Conservation (phyloP, 2,329 filamentous ascomycete genomes). For the Trichoderma harzianum region DNA sequence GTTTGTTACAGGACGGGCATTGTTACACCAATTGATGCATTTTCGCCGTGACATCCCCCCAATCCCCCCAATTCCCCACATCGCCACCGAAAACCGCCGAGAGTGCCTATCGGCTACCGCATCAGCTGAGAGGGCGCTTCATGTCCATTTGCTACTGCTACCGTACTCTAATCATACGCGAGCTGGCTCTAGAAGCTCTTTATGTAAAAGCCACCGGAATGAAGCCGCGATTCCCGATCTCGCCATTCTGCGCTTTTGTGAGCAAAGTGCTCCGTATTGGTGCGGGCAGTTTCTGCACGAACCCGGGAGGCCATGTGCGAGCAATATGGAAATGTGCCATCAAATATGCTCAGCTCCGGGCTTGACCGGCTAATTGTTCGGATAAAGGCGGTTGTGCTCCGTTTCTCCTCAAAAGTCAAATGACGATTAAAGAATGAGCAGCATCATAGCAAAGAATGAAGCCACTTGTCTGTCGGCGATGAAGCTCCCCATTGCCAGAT, state of each 20-base stretch:
- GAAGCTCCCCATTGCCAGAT: not conserved
- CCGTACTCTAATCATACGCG: too few species aligned
- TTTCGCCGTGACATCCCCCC: not conserved
- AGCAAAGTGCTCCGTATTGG: not conserved
- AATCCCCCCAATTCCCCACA: not conserved
- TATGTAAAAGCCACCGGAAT: slow-evolving; percentile 8
- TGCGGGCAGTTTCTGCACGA: not conserved
- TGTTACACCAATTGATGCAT: not conserved
- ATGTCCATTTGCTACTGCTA: too few species aligned
- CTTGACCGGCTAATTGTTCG: not conserved
- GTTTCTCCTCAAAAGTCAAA: not conserved
- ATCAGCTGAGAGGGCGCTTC: slow-evolving; percentile 3
- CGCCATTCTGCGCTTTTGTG: not conserved
- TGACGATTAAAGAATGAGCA: not conserved
- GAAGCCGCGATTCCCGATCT: slow-evolving; percentile 11
- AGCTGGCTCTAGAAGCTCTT: not conserved
- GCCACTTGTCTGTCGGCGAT: not conserved
- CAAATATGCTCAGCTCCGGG: slow-evolving; percentile 3
- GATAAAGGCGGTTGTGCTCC: not conserved
- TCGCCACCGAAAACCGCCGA: slow-evolving; percentile 7
- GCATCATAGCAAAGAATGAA: not conserved
- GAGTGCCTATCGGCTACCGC: not conserved
- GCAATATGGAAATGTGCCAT: not conserved
- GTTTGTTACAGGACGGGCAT: not conserved
- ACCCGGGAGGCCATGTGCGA: not conserved